Base-by-base conservation (phyloP, 1,284 basidiomycete species). In the Tylopilus sp. region DNA sequence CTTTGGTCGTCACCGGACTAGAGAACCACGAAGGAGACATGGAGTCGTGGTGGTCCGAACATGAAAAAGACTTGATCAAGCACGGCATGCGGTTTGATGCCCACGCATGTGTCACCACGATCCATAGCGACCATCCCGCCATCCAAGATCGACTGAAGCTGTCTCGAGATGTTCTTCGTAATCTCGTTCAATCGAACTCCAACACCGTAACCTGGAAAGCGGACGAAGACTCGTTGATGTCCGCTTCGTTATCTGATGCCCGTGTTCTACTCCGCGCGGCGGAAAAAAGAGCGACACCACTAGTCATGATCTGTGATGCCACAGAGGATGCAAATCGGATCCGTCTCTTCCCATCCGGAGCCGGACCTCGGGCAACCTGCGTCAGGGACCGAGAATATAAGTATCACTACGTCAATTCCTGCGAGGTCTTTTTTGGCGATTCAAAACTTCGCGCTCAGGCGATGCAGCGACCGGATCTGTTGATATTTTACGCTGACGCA, bases 1-100 rank as follows among this genome's bases (percentile, higher is more conserved):
- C 63, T n/a, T 46, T 66, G 44, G 54, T 70, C 10, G 56, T 68
- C 13, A 70, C 66, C 11, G 59, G 57, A n/a, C 53, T 71, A n/a
- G 69, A 68, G 52, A 57, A 69, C 37, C 64, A 67, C 8, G 55
- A 63, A 34, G 55, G 41, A 36, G 48, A 63, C 2, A 69, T 69
- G 67, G 65, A 69, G 11, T 19, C 26, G 3, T 68, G 66, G 67
- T 71, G 66, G 69, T 31, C 23, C 13, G 53, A 55, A 39, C 61
- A 71, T 18, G 57, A 61, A 47, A 49, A 53, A 31, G 65, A 66
- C 38, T 40, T 65, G 29, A 44, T 48, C 19, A 59, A 43, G 41
- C 55, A 65, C 35, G 63, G 63, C 5, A 57, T 64, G 58, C 49
- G 41, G 11, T 68, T 71, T 40, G 55, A 61, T 39, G 57, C 55